These are phyloP conservation scores for Podospora pseudocomata DNA, from an alignment of 495 filamentous ascomycete genomes.

Conservation along the genomic window DNA sequence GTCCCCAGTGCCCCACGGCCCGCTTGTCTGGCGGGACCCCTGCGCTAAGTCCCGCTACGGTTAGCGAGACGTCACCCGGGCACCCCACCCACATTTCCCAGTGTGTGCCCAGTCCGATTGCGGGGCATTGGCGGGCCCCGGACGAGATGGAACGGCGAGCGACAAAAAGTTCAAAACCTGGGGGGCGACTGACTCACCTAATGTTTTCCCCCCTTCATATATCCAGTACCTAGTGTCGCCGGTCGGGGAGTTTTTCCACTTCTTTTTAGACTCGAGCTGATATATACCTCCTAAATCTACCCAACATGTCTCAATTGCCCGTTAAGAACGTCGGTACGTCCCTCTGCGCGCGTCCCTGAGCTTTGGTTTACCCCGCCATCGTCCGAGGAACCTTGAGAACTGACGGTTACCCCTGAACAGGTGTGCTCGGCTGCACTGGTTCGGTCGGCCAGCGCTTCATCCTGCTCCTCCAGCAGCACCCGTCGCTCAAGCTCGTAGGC, in stretches of 20 bases:
- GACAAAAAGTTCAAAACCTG: conserved; percentile 21
- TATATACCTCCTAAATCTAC: not conserved
- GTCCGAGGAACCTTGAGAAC: not conserved
- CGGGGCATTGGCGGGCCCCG: conserved; percentile 23
- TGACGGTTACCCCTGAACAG: conserved; percentile 33
- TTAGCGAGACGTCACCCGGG: conserved; percentile 1
- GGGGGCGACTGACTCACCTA: conserved; percentile 20
- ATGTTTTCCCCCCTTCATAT: not conserved
- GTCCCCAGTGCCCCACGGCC: not conserved
- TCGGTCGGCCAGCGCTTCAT: conserved; percentile 86
- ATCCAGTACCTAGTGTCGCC: not conserved
- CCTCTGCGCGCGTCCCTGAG: not conserved
- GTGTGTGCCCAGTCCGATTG: conserved; percentile 23
- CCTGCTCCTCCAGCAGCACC: conserved; percentile 74
- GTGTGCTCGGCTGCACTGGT: conserved; percentile 69
- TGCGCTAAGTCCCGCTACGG: conserved; percentile 10
- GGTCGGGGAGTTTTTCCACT: not conserved
- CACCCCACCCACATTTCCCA: conserved; percentile 1
- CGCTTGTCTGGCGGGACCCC: not conserved
- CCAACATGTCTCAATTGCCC: conserved; percentile 43
- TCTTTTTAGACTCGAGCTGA: not conserved
- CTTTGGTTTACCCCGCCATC: not conserved
- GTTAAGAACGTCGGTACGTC: conserved; percentile 52
- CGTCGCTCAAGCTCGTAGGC: conserved; percentile 68
- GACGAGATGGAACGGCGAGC: conserved; percentile 4